Conservation (phyloP, 2,329 filamentous ascomycete genomes). For the Penicillium verrucosum region DNA sequence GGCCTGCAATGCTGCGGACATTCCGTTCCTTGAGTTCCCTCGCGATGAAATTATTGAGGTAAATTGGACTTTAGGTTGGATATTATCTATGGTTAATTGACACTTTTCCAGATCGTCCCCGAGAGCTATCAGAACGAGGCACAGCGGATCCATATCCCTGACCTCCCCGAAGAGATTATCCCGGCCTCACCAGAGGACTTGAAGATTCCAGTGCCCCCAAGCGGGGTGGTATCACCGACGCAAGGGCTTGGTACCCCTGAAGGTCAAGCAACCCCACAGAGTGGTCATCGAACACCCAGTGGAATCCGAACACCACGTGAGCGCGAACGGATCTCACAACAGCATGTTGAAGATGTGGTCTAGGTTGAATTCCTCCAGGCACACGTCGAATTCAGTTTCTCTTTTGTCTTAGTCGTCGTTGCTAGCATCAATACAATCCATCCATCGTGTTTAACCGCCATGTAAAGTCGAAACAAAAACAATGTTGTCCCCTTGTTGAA, state of each 20-base stretch:
- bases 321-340: slow-evolving; percentile 43
- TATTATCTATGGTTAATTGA: slow-evolving; percentile 12
- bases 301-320: slow-evolving; percentile 40
- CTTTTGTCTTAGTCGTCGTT: neutral
- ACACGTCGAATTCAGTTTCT: neutral
- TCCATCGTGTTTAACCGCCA: slow-evolving; percentile 61
- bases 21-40: slow-evolving; percentile 88
- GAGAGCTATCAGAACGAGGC: slow-evolving; percentile 96
- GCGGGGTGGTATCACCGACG: slow-evolving; percentile 46
- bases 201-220: slow-evolving; percentile 68
- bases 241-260: slow-evolving; percentile 43
- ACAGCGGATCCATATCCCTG: slow-evolving; percentile 81
- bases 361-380: slow-evolving; percentile 16
- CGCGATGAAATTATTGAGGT: slow-evolving; percentile 95
- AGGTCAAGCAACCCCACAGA: slow-evolving; percentile 44
- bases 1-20: slow-evolving; percentile 95
- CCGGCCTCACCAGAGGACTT: slow-evolving; percentile 78
- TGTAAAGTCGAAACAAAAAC: slow-evolving; percentile 96
- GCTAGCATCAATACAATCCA: slow-evolving; percentile 1
- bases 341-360: slow-evolving; percentile 46
- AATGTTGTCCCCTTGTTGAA: slow-evolving; percentile 79
- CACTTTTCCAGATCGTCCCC: slow-evolving; percentile 70
- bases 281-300: slow-evolving; percentile 32
- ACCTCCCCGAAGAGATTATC: slow-evolving; percentile 62
- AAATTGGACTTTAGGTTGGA: slow-evolving; percentile 19